Percentiles rank a stretch among this genome's conserved stretches.
Evolutionary conservation across 2,329 filamentous ascomycete genomes (phyloP).

Genomic region (Verticillium nonalfalfae): DNA sequence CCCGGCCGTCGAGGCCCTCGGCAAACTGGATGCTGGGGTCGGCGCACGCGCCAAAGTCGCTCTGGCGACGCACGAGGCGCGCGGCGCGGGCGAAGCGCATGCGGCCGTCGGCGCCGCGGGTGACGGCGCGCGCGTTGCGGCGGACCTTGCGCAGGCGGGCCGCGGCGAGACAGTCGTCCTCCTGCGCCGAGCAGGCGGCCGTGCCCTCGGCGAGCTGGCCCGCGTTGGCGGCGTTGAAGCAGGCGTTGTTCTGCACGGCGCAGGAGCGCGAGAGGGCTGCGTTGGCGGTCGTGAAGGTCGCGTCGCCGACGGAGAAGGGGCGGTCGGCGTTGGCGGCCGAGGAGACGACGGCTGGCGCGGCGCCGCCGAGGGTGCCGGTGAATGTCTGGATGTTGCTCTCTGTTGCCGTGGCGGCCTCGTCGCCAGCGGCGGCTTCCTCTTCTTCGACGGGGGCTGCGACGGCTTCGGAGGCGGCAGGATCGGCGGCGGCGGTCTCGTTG

Average conservation of each 20-base stretch:
- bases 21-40: slow-evolving; percentile 44
- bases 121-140: slow-evolving; percentile 3
- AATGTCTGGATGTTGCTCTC: slow-evolving; percentile 37
- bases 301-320: slow-evolving; percentile 48
- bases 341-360: slow-evolving; percentile 33
- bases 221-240: slow-evolving; percentile 41
- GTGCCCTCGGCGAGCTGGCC: slow-evolving; percentile 28
- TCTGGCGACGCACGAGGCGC: slow-evolving; percentile 4
- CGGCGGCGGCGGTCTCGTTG: slow-evolving; percentile 1
- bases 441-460: neutral
- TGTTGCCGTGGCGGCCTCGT: slow-evolving; percentile 9
- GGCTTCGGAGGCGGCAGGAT: neutral
- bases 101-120: slow-evolving; percentile 2
- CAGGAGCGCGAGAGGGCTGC: slow-evolving; percentile 43
- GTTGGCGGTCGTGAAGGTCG: slow-evolving; percentile 43
- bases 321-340: slow-evolving; percentile 21
- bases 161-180: slow-evolving; percentile 27
- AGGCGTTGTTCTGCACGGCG: slow-evolving; percentile 44
- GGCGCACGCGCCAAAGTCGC: slow-evolving; percentile 38
- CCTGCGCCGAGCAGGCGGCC: slow-evolving; percentile 35
- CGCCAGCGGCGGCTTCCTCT: slow-evolving; percentile 2
- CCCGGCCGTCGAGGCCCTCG: slow-evolving; percentile 39
- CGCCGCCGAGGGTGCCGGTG: slow-evolving; percentile 34
- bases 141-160: slow-evolving; percentile 9
- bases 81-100: slow-evolving; percentile 13